Base-by-base conservation (phyloP, 495 filamentous ascomycete genomes). In the Hypoxylon fuscum region DNA sequence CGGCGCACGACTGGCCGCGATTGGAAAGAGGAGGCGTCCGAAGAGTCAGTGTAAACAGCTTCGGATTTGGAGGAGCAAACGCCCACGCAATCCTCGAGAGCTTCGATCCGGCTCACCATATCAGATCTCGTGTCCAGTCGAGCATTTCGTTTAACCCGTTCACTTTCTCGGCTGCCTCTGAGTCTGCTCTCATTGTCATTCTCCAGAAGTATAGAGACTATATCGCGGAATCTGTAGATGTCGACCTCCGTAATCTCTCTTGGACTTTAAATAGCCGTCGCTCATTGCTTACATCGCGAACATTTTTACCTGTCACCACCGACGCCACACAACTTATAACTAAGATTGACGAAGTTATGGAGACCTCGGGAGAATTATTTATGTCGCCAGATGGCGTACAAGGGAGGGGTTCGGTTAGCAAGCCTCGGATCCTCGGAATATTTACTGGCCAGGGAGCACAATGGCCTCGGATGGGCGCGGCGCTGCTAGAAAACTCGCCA, bases 41-140 rank as follows among this genome's bases (percentile, higher is more conserved):
- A 1, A 37, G 68, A 3, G 68, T 38, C 0, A 70, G 68, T 50
- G 53, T 70, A 1, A 69, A 69, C 29, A 79, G 71, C 22, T 83
- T 79, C 48, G 81, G 83, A 0, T 82, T 77, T 51, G 83, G 82
- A 0, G 82, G 83, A 1, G 66, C 76, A 5, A 85, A 85, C 55
- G 76, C 78, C 1, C 82, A 86, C 27, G 74, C 62, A 2, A 75
- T 86, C 9, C 18, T 86, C 0, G 80, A 84, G 37, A 48, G 15
- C 12, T 27, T 18, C 38, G 11, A n/a, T 2, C 34, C 20, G 9
- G 23, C 11, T 15, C 7, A 18, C 32, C 2, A 35, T 35, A 10
- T 12, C n/a, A n/a, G n/a, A n/a, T n/a, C n/a, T n/a, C n/a, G n/a
- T n/a, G n/a, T n/a, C n/a, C n/a, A n/a, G n/a, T n/a, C n/a, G n/a